Conservation (phyloP, 331 rosid species). For the Phaseolus coccineus region DNA sequence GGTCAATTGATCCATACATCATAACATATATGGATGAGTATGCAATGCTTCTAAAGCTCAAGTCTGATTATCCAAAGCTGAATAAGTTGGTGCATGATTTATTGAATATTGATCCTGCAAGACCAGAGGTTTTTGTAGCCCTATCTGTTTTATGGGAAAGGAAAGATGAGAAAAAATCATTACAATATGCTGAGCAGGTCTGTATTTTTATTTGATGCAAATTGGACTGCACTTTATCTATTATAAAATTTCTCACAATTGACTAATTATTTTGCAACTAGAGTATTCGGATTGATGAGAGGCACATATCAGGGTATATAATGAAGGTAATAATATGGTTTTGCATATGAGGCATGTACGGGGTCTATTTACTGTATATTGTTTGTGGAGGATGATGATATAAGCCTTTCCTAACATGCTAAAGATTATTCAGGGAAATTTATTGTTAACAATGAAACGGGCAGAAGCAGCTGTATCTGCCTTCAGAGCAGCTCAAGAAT, state of each 20-base stretch:
- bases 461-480: slow-evolving; percentile 88
- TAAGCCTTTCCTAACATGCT: slow-evolving; percentile 30
- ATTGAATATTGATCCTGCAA: slow-evolving; percentile 83
- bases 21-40: slow-evolving; percentile 97
- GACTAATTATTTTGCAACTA: slow-evolving; percentile 46
- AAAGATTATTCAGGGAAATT: slow-evolving; percentile 71
- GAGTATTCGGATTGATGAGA: slow-evolving; percentile 59
- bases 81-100: slow-evolving; percentile 91
- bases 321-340: slow-evolving; percentile 55
- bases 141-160: slow-evolving; percentile 93
- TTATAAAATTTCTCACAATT: slow-evolving; percentile 34
- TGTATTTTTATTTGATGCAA: slow-evolving; percentile 31
- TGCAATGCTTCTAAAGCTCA: slow-evolving; percentile 95
- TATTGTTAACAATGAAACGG: slow-evolving; percentile 77
- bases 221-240: slow-evolving; percentile 40
- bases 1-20: slow-evolving; percentile 87
- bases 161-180: slow-evolving; percentile 91
- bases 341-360: slow-evolving; percentile 20
- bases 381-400: slow-evolving; percentile 9
- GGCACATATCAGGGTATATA: slow-evolving; percentile 61
- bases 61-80: slow-evolving; percentile 86
- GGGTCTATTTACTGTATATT: slow-evolving; percentile 5
- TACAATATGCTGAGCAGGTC: slow-evolving; percentile 96
- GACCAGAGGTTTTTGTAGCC: slow-evolving; percentile 98
- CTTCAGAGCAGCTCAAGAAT: slow-evolving; percentile 94